A percentile compares a stretch with the other conserved stretches of the same genome.
Evolutionary conservation across 225 moss, liverwort and hornwort genomes (phyloP).

Genomic region (Bryum argenteum): DNA sequence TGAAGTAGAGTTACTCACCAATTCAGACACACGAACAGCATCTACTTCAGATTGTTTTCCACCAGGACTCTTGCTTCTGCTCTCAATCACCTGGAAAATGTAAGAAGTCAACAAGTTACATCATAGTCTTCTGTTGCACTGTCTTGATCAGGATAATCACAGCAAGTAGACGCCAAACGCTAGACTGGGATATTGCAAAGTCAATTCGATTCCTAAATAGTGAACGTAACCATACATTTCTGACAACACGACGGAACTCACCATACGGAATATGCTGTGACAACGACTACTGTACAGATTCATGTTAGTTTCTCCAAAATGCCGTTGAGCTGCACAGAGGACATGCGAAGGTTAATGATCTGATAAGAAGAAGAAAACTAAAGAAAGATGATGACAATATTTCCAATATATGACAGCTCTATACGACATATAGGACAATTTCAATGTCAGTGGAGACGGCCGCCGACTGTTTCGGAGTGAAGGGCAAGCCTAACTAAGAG

Average conservation of each 20-base stretch:
- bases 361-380: neutral
- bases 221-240: neutral
- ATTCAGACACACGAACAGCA: constrained; percentile 88
- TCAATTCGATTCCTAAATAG: neutral
- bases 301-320: constrained; percentile 99
- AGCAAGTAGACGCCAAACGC: neutral
- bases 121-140: neutral
- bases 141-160: constrained; percentile 1
- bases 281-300: constrained; percentile 94
- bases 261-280: constrained; percentile 96
- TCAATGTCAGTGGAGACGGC: neutral
- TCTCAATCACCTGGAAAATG: constrained; percentile 81
- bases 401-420: constrained; percentile 11
- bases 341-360: constrained; percentile 12
- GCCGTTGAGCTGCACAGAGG: constrained; percentile 67
- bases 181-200: neutral
- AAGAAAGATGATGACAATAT: neutral
- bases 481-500: constrained; percentile 12
- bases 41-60: constrained; percentile 50
- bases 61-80: constrained; percentile 62
- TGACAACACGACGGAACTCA: constrained; percentile 35
- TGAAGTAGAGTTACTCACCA: constrained; percentile 53
- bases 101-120: neutral
- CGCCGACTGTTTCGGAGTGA: neutral
- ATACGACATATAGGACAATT: neutral